Percentiles rank a stretch among this genome's conserved stretches.
Conservation (phyloP, 139 green algal genomes). For the Volvox africanus region DNA sequence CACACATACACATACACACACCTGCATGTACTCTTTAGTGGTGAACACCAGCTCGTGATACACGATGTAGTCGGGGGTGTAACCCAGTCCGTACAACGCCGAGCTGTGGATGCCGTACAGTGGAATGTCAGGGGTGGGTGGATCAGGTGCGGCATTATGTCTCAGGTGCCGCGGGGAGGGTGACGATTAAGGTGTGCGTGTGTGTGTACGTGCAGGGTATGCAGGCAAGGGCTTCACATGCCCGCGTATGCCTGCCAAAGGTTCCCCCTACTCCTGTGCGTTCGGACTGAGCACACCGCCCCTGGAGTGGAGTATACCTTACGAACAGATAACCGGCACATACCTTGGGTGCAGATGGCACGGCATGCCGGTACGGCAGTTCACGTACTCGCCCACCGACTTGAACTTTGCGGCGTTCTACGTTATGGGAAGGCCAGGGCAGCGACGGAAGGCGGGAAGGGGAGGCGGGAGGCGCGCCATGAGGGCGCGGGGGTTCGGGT, state of each 20-base stretch:
- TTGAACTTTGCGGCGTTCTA: slow-evolving; percentile 96
- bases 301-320: too few relatives aligned
- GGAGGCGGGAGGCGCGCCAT: neutral
- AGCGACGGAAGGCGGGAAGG: neutral
- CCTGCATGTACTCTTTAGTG: slow-evolving; percentile 98
- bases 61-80: slow-evolving; percentile 97
- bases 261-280: too few relatives aligned
- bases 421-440: neutral
- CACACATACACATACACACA: neutral
- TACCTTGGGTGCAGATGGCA: slow-evolving; percentile 48
- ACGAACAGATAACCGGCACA: neutral
- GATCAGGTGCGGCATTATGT: too few relatives aligned
- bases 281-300: too few relatives aligned
- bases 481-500: neutral
- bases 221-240: too few relatives aligned
- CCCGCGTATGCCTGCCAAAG: too few relatives aligned
- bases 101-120: slow-evolving; percentile 51
- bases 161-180: too few relatives aligned
- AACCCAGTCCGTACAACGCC: slow-evolving; percentile 95
- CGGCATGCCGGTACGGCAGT: slow-evolving; percentile 75
- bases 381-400: slow-evolving; percentile 90
- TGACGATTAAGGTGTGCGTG: too few relatives aligned
- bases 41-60: slow-evolving; percentile 98
- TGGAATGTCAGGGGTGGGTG: too few relatives aligned
- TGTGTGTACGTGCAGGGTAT: too few relatives aligned